Conservation (phyloP, 805 yeast species). For the Yamadazyma paraphyllophila region DNA sequence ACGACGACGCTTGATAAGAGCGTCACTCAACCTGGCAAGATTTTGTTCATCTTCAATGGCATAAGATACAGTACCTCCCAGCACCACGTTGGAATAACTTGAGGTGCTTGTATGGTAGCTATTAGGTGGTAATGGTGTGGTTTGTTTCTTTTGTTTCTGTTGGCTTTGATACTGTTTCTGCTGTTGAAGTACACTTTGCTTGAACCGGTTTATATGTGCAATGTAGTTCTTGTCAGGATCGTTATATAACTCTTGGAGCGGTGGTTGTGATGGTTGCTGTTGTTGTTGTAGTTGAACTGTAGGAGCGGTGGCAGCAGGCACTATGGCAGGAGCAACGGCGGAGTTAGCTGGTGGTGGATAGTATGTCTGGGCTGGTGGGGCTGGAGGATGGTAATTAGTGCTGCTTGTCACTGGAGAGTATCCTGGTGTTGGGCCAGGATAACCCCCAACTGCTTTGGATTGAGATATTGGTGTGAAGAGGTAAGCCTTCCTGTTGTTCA, state of each 20-base stretch:
- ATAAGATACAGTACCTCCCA: conserved; percentile 41
- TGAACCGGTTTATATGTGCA: conserved; percentile 6
- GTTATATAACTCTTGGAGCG: conserved; percentile 4
- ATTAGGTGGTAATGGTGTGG: conserved; percentile 4
- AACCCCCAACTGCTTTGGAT: conserved; percentile 24
- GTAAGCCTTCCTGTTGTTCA: conserved; percentile 37
- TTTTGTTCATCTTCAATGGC: conserved; percentile 19
- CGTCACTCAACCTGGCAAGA: conserved; percentile 20
- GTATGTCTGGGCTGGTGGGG: not conserved
- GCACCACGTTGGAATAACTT: conserved; percentile 33
- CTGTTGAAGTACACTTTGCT: conserved; percentile 1
- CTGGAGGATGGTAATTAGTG: not conserved
- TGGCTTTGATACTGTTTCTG: conserved; percentile 3
- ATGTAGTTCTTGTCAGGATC: conserved; percentile 1
- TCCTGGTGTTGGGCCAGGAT: conserved; percentile 3
- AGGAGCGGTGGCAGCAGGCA: not conserved
- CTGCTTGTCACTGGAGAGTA: not conserved
- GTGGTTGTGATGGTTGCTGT: conserved; percentile 5
- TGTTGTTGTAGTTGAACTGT: too few species aligned
- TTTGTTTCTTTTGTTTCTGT: conserved; percentile 3
- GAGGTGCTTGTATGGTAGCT: conserved; percentile 31
- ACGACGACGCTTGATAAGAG: conserved; percentile 24
- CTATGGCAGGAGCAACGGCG: not conserved
- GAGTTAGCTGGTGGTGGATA: not conserved
- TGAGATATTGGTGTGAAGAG: conserved; percentile 46